Conservation (phyloP, 108 stramenopile genomes). For the Nitzschia inconspicua region DNA sequence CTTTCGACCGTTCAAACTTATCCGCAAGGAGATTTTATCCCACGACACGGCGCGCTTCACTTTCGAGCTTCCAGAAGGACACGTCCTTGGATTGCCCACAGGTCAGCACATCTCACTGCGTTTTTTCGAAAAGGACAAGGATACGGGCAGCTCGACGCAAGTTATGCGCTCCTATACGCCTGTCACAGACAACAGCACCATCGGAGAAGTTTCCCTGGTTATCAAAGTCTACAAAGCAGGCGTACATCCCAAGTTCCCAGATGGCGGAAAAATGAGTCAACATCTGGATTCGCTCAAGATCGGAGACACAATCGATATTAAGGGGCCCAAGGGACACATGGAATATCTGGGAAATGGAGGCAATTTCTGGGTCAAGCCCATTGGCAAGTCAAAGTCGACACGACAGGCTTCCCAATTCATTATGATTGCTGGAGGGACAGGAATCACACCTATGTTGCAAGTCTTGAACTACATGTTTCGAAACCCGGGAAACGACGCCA, state of each 20-base stretch:
- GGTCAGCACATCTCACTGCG: conserved; percentile 95
- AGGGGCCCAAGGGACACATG: conserved; percentile 88
- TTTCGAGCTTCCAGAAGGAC: conserved; percentile 76
- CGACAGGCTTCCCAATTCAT: conserved; percentile 70
- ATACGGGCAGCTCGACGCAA: conserved; percentile 37
- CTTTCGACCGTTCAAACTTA: conserved; percentile 66
- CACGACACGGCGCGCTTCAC: conserved; percentile 94
- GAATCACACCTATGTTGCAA: conserved; percentile 98
- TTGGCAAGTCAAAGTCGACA: conserved; percentile 59
- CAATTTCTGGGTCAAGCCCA: conserved; percentile 64
- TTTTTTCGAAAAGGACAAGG: conserved; percentile 73
- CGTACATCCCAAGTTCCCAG: conserved; percentile 91
- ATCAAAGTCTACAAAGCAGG: conserved; percentile 93
- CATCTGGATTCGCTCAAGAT: conserved; percentile 87
- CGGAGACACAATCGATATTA: conserved; percentile 86
- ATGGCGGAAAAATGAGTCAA: conserved; percentile 97
- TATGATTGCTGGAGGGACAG: conserved; percentile 99
- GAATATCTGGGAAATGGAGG: conserved; percentile 63
- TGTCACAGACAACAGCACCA: conserved; percentile 70
- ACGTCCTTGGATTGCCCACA: conserved; percentile 88
- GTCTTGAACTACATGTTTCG: conserved; percentile 68
- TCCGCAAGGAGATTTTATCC: conserved; percentile 76
- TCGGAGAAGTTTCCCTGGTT: conserved; percentile 85
- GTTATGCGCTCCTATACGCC: conserved; percentile 90
- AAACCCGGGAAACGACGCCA: conserved; percentile 40